phyloP scores from a whole-genome alignment of 805 yeast genomes.

The Metschnikowia chrysomelidarum region DNA sequence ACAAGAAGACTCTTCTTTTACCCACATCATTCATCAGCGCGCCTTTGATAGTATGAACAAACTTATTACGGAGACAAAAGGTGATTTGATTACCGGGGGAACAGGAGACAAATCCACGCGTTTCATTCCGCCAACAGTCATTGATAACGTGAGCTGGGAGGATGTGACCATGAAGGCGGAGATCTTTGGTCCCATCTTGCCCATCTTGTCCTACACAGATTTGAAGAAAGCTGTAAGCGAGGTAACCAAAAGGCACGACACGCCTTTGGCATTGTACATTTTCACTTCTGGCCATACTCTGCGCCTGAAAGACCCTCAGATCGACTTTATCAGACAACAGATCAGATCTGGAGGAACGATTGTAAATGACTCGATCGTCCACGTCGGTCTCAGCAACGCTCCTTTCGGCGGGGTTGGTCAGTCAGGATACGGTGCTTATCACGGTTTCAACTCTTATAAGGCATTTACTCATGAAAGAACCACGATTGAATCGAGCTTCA shows the following conservation, averaged over 20 bases:
- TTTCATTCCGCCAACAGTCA: conserved; percentile 70
- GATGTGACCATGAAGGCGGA: conserved; percentile 77
- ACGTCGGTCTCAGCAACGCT: conserved; percentile 61
- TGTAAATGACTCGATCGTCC: conserved; percentile 70
- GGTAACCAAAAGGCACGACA: conserved; percentile 53
- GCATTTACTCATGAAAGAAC: conserved; percentile 79
- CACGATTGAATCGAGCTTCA: conserved; percentile 58
- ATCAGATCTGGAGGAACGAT: conserved; percentile 72
- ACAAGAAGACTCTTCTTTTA: conserved; percentile 30
- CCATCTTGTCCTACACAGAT: conserved; percentile 55
- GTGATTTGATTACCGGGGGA: conserved; percentile 51
- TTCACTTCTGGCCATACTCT: conserved; percentile 49
- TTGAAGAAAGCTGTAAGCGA: conserved; percentile 44
- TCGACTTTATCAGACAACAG: conserved; percentile 42
- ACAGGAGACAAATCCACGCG: conserved; percentile 37
- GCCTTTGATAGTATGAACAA: conserved; percentile 48
- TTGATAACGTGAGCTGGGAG: conserved; percentile 58
- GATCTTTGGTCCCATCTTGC: conserved; percentile 83
- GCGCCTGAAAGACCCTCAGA: conserved; percentile 43
- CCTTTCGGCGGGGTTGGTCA: conserved; percentile 93
- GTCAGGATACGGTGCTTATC: conserved; percentile 83
- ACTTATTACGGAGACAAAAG: conserved; percentile 50
- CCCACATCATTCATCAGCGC: conserved; percentile 60
- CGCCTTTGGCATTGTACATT: conserved; percentile 79
- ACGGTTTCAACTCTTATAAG: conserved; percentile 60